phyloP scores from a whole-genome alignment of 2,329 filamentous ascomycete genomes.

The Plenodomus biglobosus region DNA sequence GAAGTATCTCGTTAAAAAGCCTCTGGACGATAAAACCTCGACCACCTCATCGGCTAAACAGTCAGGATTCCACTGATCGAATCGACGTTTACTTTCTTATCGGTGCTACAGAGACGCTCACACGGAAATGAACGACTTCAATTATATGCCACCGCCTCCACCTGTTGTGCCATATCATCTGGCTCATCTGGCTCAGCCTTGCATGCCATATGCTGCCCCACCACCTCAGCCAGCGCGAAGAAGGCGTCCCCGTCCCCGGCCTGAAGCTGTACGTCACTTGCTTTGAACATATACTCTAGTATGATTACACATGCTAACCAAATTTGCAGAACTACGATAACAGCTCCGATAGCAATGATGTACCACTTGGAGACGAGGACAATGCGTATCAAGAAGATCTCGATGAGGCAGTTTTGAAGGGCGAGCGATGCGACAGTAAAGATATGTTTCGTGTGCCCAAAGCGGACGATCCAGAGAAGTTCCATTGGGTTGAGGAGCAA shows the following conservation, averaged over 20 bases:
- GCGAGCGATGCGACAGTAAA: slow-evolving; percentile 10
- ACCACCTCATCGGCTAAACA: not conserved
- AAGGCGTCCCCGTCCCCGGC: not conserved
- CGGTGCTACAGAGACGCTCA: not conserved
- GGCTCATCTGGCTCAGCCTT: not conserved
- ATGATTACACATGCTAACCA: not conserved
- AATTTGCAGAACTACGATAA: not conserved
- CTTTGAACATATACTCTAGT: too few species aligned
- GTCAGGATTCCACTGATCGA: not conserved
- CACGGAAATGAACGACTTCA: not conserved
- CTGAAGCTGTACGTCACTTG: not conserved
- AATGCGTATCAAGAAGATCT: slow-evolving; percentile 4
- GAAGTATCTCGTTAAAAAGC: not conserved
- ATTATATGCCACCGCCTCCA: not conserved
- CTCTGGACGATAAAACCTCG: not conserved
- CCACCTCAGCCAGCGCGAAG: not conserved
- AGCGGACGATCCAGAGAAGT: slow-evolving; percentile 4
- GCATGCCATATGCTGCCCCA: not conserved
- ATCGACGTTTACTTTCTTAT: too few species aligned
- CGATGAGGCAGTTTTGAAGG: slow-evolving; percentile 12
- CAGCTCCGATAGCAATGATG: not conserved
- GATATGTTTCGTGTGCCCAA: slow-evolving; percentile 8
- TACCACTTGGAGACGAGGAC: not conserved
- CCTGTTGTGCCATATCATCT: not conserved
- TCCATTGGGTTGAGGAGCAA: slow-evolving; percentile 10